Base-by-base conservation (phyloP, 1,139 yeast species). In the Kodamaea anthophila region DNA sequence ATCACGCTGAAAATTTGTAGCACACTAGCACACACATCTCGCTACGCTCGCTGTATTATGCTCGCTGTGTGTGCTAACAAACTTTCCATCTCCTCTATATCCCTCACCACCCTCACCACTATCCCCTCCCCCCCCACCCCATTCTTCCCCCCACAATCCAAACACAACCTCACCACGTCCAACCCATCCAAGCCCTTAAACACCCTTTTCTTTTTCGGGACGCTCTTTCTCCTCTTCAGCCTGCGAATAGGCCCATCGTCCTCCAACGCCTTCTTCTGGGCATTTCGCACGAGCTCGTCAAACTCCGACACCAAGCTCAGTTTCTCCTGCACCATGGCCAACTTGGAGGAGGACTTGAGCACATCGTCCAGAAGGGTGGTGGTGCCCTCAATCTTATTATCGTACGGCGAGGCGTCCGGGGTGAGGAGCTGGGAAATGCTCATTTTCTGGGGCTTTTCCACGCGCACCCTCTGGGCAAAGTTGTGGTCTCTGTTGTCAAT, bases 371-470 rank as follows among this genome's bases (percentile, higher is more conserved):
- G n/a, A n/a, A n/a, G n/a, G n/a, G n/a, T n/a, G n/a, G n/a, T n/a
- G n/a, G n/a, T n/a, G n/a, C n/a, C n/a, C n/a, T n/a, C n/a, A n/a
- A n/a, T n/a, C n/a, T n/a, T n/a, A n/a, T n/a, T n/a, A 14, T 51
- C 56, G 26, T 45, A 42, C 2, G 68, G 68, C 4, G 66, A 57
- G 1, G 62, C 40, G 16, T 58, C 61, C 1, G 70, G 70, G 0
- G 68, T 63, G 22, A 60, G 48, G 13, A 60, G 43, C 35, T 54
- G 61, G 9, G 45, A 27, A 13, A 45, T 37, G 16, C 34, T 34
- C 10, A 36, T 36, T 16, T 26, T 31, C 11, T 29, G 25, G 9
- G 26, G 31, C 29, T 24, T 24, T 21, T 33, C 31, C 12, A 18
- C 23, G 18, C 26, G 31, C 15, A 23, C 28, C 41, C 26, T 34